Evolutionary conservation across 306 rosid species (phyloP).

Genomic region (Prunus padus): DNA sequence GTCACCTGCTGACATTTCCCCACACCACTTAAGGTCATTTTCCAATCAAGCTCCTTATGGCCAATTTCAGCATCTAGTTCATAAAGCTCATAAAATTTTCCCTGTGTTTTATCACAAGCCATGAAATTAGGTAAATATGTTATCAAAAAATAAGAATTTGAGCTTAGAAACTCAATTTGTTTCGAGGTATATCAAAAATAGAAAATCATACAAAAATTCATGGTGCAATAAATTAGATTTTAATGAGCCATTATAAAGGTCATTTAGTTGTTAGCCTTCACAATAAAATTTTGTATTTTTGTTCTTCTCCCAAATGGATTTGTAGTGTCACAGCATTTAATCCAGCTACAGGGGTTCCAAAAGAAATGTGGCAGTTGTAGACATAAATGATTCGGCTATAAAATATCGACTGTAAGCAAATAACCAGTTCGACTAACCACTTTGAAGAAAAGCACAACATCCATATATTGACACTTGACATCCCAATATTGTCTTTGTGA

Average conservation of each 20-base stretch:
- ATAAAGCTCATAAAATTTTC: constrained; percentile 93
- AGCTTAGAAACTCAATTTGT: background rate
- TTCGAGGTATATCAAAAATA: background rate
- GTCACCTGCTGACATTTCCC: constrained; percentile 97
- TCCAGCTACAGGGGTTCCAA: no score
- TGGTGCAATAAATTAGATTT: background rate
- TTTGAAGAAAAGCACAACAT: constrained; percentile 81
- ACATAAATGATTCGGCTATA: background rate
- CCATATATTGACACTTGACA: constrained; percentile 91
- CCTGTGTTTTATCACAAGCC: constrained; percentile 46
- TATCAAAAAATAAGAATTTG: constrained; percentile 19
- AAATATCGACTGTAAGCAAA: background rate
- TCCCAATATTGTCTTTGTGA: constrained; percentile 95
- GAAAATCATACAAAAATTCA: background rate
- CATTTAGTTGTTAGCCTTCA: no score
- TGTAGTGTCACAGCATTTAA: no score
- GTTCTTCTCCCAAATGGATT: no score
- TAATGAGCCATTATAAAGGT: background rate
- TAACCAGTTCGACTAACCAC: constrained; percentile 63
- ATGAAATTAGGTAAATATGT: background rate
- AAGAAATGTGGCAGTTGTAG: background rate
- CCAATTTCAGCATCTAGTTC: constrained; percentile 97
- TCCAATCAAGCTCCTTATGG: constrained; percentile 98
- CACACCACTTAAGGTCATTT: constrained; percentile 90
- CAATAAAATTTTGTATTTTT: no score